phyloP scores from a whole-genome alignment of 1,139 yeast species.

The Zygosaccharomyces pseudobailii region DNA sequence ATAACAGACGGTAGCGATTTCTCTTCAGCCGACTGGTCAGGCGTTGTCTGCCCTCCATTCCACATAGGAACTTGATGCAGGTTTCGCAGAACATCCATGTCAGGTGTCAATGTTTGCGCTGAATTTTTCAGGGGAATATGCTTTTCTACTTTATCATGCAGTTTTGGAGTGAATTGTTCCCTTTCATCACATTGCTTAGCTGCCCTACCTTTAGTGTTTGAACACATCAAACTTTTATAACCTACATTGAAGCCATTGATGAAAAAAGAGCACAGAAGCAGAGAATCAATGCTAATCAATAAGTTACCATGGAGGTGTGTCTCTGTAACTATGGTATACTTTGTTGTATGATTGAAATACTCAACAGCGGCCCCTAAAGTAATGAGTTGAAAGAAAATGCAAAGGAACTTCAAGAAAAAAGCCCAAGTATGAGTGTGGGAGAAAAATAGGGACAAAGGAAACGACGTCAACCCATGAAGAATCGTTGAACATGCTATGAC shows the following conservation, averaged over 20 bases:
- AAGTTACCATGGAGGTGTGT: conserved; percentile 12
- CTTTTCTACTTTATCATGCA: conserved; percentile 11
- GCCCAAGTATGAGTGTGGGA: not conserved
- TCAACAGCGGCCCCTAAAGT: conserved; percentile 23
- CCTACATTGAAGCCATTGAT: conserved; percentile 22
- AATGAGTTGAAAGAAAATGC: conserved; percentile 15
- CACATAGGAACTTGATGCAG: conserved; percentile 4
- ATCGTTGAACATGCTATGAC: conserved; percentile 20
- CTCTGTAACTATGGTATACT: not conserved
- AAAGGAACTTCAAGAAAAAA: not conserved
- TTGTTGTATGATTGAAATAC: conserved; percentile 17
- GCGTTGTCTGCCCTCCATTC: conserved; percentile 4
- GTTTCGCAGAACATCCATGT: conserved; percentile 19
- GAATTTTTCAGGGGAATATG: conserved; percentile 30
- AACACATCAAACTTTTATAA: not conserved
- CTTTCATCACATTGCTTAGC: not conserved
- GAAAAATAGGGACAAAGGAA: conserved; percentile 2
- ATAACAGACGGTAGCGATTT: conserved; percentile 17
- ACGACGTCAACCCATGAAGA: conserved; percentile 10
- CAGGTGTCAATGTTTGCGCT: conserved; percentile 33
- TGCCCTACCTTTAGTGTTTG: not conserved
- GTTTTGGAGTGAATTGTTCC: not conserved
- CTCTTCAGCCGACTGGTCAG: conserved; percentile 8
- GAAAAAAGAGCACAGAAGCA: conserved; percentile 19
- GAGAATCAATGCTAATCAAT: conserved; percentile 18